Evolutionary conservation across 2,329 filamentous ascomycete genomes (phyloP).

Genomic region (Ambrosiella beaveri): DNA sequence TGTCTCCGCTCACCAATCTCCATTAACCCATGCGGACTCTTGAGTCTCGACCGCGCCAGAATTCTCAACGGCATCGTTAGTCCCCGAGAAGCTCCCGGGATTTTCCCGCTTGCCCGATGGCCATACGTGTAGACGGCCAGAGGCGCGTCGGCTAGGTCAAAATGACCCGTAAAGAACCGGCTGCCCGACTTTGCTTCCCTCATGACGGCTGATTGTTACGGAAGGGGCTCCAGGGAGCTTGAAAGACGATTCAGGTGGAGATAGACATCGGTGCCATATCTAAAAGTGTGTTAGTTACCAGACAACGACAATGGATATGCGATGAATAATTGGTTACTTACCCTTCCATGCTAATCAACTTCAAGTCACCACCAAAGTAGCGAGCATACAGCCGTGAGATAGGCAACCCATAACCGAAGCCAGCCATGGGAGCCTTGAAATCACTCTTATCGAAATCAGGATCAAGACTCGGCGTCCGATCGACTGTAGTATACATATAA

Average conservation of each 20-base stretch:
- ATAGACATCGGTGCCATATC: constrained; percentile 96
- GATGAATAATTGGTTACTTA: constrained; percentile 28
- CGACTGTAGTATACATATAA: constrained; percentile 99
- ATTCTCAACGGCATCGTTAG: constrained; percentile 43
- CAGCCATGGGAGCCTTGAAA: constrained; percentile 98
- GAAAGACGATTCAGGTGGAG: constrained; percentile 92
- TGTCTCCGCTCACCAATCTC: constrained; percentile 79
- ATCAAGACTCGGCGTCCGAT: constrained; percentile 83
- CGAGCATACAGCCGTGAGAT: constrained; percentile 87
- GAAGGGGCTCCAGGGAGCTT: constrained; percentile 85
- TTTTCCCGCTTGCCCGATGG: constrained; percentile 14
- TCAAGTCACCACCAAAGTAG: constrained; percentile 94
- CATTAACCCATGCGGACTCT: constrained; percentile 25
- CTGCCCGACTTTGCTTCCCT: constrained; percentile 32
- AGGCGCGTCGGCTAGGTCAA: constrained; percentile 23
- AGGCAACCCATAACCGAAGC: constrained; percentile 92
- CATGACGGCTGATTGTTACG: constrained; percentile 88
- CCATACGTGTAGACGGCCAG: constrained; percentile 18
- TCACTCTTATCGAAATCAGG: constrained; percentile 98
- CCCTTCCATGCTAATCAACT: constrained; percentile 99
- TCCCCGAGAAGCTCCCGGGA: constrained; percentile 34
- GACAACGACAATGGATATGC: background rate
- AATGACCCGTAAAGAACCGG: constrained; percentile 9
- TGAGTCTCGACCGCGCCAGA: constrained; percentile 50
- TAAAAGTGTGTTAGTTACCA: constrained; percentile 21